Percentiles rank a stretch among this genome's conserved stretches.
Conservation (phyloP, 805 yeast species). For the Starmera quercuum region DNA sequence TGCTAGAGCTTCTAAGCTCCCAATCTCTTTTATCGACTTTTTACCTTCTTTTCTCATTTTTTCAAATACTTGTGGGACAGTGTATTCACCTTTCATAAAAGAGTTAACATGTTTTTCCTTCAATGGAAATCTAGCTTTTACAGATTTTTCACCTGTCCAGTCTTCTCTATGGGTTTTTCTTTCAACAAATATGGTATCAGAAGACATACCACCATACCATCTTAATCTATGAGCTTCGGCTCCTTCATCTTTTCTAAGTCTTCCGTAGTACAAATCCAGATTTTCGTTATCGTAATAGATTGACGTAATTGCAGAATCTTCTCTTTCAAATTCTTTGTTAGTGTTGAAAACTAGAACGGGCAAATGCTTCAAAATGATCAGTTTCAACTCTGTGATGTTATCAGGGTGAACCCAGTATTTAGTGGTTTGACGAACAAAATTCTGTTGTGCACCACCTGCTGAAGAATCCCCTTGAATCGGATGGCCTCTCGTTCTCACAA, state of each 20-base stretch:
- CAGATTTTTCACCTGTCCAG: slow-evolving; percentile 99
- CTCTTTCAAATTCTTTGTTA: slow-evolving; percentile 89
- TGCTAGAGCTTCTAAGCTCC: slow-evolving; percentile 85
- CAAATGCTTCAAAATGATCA: slow-evolving; percentile 85
- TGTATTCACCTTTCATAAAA: slow-evolving; percentile 74
- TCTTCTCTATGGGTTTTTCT: slow-evolving; percentile 98
- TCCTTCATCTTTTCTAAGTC: slow-evolving; percentile 94
- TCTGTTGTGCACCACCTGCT: slow-evolving; percentile 98
- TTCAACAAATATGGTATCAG: slow-evolving; percentile 90
- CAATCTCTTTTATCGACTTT: slow-evolving; percentile 80
- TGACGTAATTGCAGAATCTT: slow-evolving; percentile 94
- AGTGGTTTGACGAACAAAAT: slow-evolving; percentile 96
- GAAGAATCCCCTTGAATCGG: slow-evolving; percentile 92
- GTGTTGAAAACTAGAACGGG: slow-evolving; percentile 97
- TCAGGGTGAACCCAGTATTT: slow-evolving; percentile 99
- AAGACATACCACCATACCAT: slow-evolving; percentile 98
- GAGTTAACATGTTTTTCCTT: slow-evolving; percentile 88
- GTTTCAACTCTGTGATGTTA: slow-evolving; percentile 91
- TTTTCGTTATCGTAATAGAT: slow-evolving; percentile 89
- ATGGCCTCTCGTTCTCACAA: slow-evolving; percentile 92
- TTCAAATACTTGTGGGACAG: slow-evolving; percentile 85
- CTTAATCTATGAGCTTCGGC: slow-evolving; percentile 97
- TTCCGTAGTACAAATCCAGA: slow-evolving; percentile 88
- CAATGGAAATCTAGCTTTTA: slow-evolving; percentile 89
- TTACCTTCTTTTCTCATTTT: slow-evolving; percentile 91